phyloP scores from a whole-genome alignment of 768 basidiomycete species.

The Xerocomellus amylosporus region DNA sequence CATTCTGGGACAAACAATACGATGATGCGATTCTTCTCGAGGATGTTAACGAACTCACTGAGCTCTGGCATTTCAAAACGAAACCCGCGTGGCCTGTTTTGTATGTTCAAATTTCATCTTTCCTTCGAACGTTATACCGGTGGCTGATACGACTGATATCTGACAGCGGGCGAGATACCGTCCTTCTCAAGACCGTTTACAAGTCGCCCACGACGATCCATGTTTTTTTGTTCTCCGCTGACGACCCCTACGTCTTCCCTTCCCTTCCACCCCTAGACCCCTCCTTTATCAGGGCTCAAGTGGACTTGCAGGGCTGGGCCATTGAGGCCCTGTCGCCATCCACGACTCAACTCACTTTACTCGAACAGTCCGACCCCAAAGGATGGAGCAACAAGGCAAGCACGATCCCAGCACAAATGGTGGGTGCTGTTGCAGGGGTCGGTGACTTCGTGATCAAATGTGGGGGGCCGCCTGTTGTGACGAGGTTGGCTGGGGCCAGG shows the following conservation, averaged over 20 bases:
- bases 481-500: conserved; percentile 76
- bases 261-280: conserved; percentile 64
- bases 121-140: neutral
- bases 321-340: conserved; percentile 94
- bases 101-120: conserved; percentile 47
- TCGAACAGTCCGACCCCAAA: conserved; percentile 96
- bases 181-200: conserved; percentile 93
- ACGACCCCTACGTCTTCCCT: conserved; percentile 85
- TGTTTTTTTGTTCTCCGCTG: conserved; percentile 91
- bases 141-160: conserved; percentile 1
- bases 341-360: conserved; percentile 87
- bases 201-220: conserved; percentile 95
- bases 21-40: conserved; percentile 85
- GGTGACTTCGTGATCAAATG: conserved; percentile 95
- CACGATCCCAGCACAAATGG: conserved; percentile 93
- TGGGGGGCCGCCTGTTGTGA: conserved; percentile 92
- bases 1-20: conserved; percentile 86
- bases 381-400: conserved; percentile 91
- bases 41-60: conserved; percentile 86
- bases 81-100: conserved; percentile 93
- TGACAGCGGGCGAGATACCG: conserved; percentile 79
- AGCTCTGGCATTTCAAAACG: conserved; percentile 90
- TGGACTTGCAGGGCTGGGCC: conserved; percentile 99
- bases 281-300: conserved; percentile 85
- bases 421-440: conserved; percentile 81